Evolutionary conservation across 139 green algal genomes (phyloP).

Genomic region (Chlamydomonas sphaeroides): DNA sequence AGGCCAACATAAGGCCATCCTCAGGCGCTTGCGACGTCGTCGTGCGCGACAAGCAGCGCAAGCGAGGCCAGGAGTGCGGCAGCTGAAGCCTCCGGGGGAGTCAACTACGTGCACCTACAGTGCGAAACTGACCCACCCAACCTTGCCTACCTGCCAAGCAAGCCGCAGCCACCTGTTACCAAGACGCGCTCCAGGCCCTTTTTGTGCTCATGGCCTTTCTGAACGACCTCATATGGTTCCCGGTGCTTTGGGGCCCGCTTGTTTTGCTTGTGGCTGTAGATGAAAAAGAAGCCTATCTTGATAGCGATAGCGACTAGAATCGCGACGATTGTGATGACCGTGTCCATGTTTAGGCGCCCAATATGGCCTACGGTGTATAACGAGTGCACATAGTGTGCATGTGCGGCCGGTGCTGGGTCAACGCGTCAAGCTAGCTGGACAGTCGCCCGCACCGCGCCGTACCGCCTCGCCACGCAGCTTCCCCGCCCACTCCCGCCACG

Average conservation of each 20-base stretch:
- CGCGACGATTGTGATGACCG: background rate
- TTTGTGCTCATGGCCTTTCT: background rate
- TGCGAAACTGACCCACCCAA: background rate
- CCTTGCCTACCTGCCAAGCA: constrained; percentile 13
- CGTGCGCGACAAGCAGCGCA: too few species aligned
- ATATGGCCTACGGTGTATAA: too few species aligned
- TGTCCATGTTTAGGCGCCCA: constrained; percentile 37
- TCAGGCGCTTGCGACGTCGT: background rate
- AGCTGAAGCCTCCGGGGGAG: too few species aligned
- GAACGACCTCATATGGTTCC: background rate
- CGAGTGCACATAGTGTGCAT: too few species aligned
- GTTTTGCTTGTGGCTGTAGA: background rate
- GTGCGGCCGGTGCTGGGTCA: too few species aligned
- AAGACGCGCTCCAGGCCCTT: background rate
- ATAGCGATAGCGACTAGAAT: background rate
- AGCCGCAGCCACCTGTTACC: constrained; percentile 27
- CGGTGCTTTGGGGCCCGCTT: background rate
- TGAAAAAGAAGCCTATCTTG: background rate
- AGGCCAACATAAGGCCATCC: too few species aligned
- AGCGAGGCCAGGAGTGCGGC: background rate
- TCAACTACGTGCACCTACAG: too few species aligned
- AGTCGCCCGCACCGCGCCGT: too few species aligned
- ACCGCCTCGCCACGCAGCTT: too few species aligned
- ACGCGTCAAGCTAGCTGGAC: too few species aligned
- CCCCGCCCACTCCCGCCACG: too few species aligned